Conservation (phyloP, 139 green algal species). For the Zygnema circumcarinatum region DNA sequence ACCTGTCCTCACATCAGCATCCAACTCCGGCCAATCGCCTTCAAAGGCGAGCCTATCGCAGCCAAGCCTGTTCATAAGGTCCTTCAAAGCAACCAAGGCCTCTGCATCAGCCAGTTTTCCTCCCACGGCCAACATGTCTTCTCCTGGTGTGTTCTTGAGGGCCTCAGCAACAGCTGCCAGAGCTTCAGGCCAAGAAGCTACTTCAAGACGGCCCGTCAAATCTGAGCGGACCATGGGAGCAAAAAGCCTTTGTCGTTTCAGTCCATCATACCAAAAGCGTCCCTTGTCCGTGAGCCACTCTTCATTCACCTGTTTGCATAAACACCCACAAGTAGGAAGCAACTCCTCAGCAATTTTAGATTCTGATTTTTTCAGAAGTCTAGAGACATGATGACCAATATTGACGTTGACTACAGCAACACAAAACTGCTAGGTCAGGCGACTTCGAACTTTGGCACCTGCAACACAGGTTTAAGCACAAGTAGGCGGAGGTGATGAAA, state of each 20-base stretch:
- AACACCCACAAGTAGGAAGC: neutral
- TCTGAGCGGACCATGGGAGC: constrained; percentile 80
- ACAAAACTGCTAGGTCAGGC: too few relatives aligned
- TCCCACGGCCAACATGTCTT: constrained; percentile 78
- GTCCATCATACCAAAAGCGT: constrained; percentile 95
- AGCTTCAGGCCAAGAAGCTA: constrained; percentile 78
- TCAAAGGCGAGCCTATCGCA: constrained; percentile 33
- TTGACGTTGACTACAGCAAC: too few relatives aligned
- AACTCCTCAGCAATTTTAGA: too few relatives aligned
- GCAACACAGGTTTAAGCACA: too few relatives aligned
- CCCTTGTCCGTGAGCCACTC: constrained; percentile 98
- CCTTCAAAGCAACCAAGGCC: constrained; percentile 88
- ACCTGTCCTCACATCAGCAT: constrained; percentile 83
- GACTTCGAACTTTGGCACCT: too few relatives aligned
- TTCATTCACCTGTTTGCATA: constrained; percentile 85
- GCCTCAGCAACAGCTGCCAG: constrained; percentile 67
- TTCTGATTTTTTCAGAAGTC: too few relatives aligned
- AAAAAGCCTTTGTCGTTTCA: constrained; percentile 91
- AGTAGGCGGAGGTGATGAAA: too few relatives aligned
- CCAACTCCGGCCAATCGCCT: constrained; percentile 61
- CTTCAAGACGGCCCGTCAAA: constrained; percentile 63
- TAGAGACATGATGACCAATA: too few relatives aligned
- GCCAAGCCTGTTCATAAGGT: constrained; percentile 58
- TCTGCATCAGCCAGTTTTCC: constrained; percentile 95
- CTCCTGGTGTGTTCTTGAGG: constrained; percentile 56